Evolutionary conservation across 495 filamentous ascomycete species (phyloP), one percentile per base, ranked within the genome.

Genomic region (Penicillium pulvis): DNA sequence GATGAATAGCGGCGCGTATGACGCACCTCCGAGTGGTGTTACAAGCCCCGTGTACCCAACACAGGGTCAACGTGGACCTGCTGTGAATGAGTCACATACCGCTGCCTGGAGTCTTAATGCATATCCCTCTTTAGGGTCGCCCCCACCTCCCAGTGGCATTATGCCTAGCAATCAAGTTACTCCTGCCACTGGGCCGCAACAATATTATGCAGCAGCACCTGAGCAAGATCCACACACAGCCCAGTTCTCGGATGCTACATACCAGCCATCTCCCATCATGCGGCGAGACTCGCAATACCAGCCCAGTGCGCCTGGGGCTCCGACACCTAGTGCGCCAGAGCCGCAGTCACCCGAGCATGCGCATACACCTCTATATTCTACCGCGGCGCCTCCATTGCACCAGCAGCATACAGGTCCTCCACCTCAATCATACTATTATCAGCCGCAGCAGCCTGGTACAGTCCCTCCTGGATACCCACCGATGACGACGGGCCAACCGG

Each of bases 361-460:
- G 30, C 72, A 71, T 26, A 67, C 71, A 28, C 48, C 74, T 47
- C 52, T 65, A 9, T 77, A 76, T 41, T 68, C 74, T 8, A 60
- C 48, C 14, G 66, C 69, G 44, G 70, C 72, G 42, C 48, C 30
- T 19, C 55, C 55, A 39, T 45, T 50, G 47, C 69, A 73, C 33
- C 72, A 68, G 47, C 69, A 68, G n/a, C 58, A 64, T 10, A 65
- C 64, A 14, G 71, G 67, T 41, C 60, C 63, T 39, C 55, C 75
- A 31, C 51, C 62, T 31, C 70, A 75, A 51, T 72, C 75, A 10
- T 78, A 76, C 52, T 76, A 77, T 58, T 67, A 66, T 30, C 71
- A 60, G 16, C 81, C 75, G 44, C 76, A 83, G 35, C 74, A 78
- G 20, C 80, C 79, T 69, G 82, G 76, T 53, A 57, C 77, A 0